These are phyloP conservation scores for Hanseniaspora guilliermondii DNA, from an alignment of 805 yeast species.

Conservation along the genomic window DNA sequence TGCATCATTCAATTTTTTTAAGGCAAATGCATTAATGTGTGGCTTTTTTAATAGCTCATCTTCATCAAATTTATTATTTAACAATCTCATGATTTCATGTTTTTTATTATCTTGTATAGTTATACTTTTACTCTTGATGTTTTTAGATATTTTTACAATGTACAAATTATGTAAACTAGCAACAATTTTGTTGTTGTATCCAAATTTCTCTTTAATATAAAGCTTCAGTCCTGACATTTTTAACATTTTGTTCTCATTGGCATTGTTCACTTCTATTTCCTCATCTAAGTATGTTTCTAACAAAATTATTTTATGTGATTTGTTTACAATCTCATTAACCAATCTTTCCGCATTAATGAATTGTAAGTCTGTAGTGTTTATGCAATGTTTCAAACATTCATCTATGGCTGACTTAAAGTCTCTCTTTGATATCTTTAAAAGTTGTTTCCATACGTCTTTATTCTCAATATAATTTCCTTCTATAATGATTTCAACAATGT, in stretches of 20 bases:
- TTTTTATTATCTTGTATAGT: background rate
- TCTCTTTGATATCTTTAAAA: background rate
- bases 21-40: background rate
- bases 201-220: background rate
- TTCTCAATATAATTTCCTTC: background rate
- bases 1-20: background rate
- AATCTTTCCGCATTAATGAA: background rate
- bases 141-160: background rate
- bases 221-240: background rate
- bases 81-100: background rate
- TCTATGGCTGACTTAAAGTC: slow-evolving; percentile 3
- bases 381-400: background rate
- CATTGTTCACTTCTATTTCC: background rate
- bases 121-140: background rate
- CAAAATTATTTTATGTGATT: background rate
- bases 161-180: slow-evolving; percentile 1
- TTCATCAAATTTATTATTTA: background rate
- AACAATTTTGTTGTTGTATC: background rate
- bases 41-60: background rate
- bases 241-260: background rate
- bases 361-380: background rate
- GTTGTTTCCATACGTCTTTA: background rate
- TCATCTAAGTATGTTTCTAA: background rate
- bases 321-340: background rate
- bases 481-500: background rate